Conservation (phyloP, 1,284 basidiomycete genomes). For the Naganishia sp. region DNA sequence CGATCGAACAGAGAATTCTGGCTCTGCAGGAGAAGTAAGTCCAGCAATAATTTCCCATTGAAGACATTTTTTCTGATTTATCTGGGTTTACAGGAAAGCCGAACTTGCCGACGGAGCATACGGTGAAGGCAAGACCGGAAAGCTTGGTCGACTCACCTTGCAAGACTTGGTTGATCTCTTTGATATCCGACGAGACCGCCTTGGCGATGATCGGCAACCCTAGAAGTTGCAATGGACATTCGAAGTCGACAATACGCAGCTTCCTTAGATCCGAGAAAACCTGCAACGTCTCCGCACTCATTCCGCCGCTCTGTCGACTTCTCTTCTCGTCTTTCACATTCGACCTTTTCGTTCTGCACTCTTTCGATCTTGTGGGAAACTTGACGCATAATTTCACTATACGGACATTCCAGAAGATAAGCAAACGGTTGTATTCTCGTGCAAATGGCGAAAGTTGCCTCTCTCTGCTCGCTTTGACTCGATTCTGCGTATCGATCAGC, state of each 20-base stretch:
- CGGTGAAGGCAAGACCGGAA: constrained; percentile 51
- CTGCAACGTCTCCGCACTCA: background rate
- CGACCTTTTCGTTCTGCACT: background rate
- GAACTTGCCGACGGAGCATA: constrained; percentile 51
- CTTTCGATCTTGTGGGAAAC: background rate
- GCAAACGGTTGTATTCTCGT: background rate
- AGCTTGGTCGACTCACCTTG: constrained; percentile 34
- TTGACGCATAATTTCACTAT: background rate
- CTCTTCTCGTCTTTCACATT: no score
- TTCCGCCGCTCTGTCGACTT: background rate
- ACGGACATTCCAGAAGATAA: background rate
- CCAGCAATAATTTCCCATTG: constrained; percentile 3
- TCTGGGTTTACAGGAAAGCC: constrained; percentile 42
- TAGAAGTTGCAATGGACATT: background rate
- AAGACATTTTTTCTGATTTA: constrained; percentile 22
- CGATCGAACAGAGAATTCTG: constrained; percentile 52
- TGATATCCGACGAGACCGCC: constrained; percentile 17
- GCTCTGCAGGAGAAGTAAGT: constrained; percentile 39
- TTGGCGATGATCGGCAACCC: background rate
- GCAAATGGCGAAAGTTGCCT: background rate
- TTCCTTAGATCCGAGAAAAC: background rate
- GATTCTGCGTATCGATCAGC: no score
- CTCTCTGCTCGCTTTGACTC: no score
- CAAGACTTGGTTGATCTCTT: constrained; percentile 26
- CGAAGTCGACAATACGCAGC: background rate